Evolutionary conservation across 164 flowering plant species (phyloP).

Genomic region (Nymphaea colorata): DNA sequence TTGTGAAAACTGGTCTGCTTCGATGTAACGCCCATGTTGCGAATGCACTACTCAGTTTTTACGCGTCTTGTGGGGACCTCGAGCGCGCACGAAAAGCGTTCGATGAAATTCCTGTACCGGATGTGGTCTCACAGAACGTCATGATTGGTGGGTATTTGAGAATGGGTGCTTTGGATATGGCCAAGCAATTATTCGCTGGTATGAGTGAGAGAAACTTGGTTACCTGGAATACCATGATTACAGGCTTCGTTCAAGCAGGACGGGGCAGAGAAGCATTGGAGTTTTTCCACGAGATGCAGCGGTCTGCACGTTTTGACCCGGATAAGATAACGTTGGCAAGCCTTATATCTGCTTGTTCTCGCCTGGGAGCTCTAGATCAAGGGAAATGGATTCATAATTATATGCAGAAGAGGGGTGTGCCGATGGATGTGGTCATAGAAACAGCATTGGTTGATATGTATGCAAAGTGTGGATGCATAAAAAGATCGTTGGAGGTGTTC

Average conservation of each 20-base stretch:
- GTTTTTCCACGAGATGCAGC: conserved; percentile 15
- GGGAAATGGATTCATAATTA: conserved; percentile 65
- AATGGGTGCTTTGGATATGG: conserved; percentile 38
- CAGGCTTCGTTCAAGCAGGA: conserved; percentile 19
- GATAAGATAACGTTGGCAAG: conserved; percentile 16
- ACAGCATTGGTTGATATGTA: conserved; percentile 78
- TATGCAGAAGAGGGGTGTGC: conserved; percentile 36
- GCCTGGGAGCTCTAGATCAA: conserved; percentile 27
- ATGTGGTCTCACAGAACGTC: conserved; percentile 73
- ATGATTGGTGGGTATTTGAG: conserved; percentile 59
- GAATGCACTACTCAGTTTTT: conserved; percentile 37
- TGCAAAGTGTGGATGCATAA: conserved; percentile 65
- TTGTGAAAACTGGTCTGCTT: conserved; percentile 27
- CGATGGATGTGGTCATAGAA: conserved; percentile 43
- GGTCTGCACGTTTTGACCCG: conserved; percentile 3
- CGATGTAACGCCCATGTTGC: conserved; percentile 22
- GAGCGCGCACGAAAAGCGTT: conserved; percentile 31
- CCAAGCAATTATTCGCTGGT: conserved; percentile 32
- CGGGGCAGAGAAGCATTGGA: conserved; percentile 13
- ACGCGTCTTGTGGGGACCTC: conserved; percentile 23
- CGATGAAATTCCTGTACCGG: conserved; percentile 43
- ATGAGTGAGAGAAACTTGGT: conserved; percentile 24
- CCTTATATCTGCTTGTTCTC: conserved; percentile 15
- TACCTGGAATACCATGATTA: conserved; percentile 18
- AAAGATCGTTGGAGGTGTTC: conserved; percentile 40